Conservation (phyloP, 805 yeast genomes). For the Nakazawaea siamensis region DNA sequence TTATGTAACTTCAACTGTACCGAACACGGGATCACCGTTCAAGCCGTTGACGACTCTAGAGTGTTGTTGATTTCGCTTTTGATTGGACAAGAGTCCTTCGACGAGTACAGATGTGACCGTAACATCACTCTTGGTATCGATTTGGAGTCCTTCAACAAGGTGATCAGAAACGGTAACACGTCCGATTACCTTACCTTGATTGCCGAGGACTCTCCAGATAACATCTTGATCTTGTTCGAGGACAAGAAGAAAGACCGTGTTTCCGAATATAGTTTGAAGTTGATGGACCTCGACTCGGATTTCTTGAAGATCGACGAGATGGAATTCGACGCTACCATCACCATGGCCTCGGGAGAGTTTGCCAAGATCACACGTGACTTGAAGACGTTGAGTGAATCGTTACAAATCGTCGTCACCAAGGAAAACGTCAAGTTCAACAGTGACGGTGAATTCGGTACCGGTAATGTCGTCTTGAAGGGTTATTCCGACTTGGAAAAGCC, state of each 20-base stretch:
- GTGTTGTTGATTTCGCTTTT: slow-evolving; percentile 83
- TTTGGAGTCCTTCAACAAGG: slow-evolving; percentile 77
- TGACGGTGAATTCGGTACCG: slow-evolving; percentile 88
- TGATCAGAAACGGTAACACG: slow-evolving; percentile 85
- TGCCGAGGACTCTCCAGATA: slow-evolving; percentile 69
- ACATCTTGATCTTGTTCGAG: slow-evolving; percentile 76
- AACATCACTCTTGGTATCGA: slow-evolving; percentile 89
- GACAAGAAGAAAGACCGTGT: slow-evolving; percentile 86
- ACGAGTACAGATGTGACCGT: slow-evolving; percentile 92
- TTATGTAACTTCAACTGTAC: slow-evolving; percentile 95
- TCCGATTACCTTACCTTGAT: slow-evolving; percentile 81
- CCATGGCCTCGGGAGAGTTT: slow-evolving; percentile 84
- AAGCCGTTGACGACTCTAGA: slow-evolving; percentile 97
- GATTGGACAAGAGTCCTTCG: slow-evolving; percentile 82
- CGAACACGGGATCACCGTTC: slow-evolving; percentile 90
- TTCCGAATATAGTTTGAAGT: slow-evolving; percentile 82
- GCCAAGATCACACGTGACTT: slow-evolving; percentile 86
- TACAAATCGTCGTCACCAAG: slow-evolving; percentile 80
- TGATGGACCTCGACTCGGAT: slow-evolving; percentile 96
- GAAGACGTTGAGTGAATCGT: slow-evolving; percentile 78
- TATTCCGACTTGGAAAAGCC: slow-evolving; percentile 74
- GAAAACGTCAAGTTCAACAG: slow-evolving; percentile 85
- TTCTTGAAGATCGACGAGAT: slow-evolving; percentile 89
- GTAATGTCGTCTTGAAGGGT: slow-evolving; percentile 81
- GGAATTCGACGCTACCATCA: slow-evolving; percentile 79